Percentiles rank a stretch among this genome's conserved stretches.
phyloP scores from a whole-genome alignment of 257 asterid species.

The Misopates orontium region DNA sequence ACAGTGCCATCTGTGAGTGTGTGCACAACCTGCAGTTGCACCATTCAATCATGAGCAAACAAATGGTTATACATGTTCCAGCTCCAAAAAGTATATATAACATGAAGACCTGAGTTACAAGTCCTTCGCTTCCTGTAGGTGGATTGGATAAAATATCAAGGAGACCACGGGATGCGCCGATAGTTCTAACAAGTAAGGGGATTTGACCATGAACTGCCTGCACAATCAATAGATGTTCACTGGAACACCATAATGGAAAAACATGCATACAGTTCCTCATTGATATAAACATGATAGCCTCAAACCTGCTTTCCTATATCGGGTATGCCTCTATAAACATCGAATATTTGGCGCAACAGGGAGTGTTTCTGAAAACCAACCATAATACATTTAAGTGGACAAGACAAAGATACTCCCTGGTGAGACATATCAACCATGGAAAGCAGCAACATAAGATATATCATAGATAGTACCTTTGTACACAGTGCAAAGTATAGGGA shows the following conservation, averaged over 20 bases:
- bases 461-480: conserved; percentile 68
- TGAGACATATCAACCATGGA: conserved; percentile 19
- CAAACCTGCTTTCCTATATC: conserved; percentile 79
- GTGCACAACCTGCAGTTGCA: conserved; percentile 72
- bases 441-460: conserved; percentile 19
- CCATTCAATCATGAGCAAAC: conserved; percentile 32
- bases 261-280: conserved; percentile 4
- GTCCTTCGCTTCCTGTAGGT: conserved; percentile 83
- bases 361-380: conserved; percentile 76
- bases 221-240: conserved; percentile 32
- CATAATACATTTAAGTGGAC: conserved; percentile 24
- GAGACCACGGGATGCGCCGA: conserved; percentile 82
- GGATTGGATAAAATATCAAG: conserved; percentile 76
- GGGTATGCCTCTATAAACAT: conserved; percentile 59
- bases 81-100: conserved; percentile 14
- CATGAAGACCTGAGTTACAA: conserved; percentile 65
- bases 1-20: conserved; percentile 80
- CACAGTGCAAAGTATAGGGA: conserved; percentile 93
- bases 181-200: conserved; percentile 89
- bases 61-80: conserved; percentile 28
- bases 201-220: conserved; percentile 91
- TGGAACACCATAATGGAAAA: conserved; percentile 26
- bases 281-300: conserved; percentile 13
- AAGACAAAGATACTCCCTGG: background rate
- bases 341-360: conserved; percentile 76